Base-by-base conservation (phyloP, 2,329 filamentous ascomycete genomes). In the Monilinia vaccinii-corymbosi region DNA sequence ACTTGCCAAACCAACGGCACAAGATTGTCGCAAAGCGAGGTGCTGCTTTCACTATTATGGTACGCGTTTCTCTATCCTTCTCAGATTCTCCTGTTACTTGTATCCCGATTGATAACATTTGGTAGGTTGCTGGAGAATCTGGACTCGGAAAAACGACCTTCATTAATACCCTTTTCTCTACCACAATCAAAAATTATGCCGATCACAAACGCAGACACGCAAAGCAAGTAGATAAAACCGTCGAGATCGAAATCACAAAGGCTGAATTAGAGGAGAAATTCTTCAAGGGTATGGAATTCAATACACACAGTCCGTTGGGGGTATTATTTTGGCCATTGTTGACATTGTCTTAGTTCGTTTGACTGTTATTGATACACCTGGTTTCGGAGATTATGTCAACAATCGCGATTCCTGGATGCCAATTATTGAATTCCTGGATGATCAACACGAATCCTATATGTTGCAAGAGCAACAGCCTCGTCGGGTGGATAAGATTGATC, bases 401-500 rank as follows among this genome's bases (percentile, higher is more conserved):
- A 99, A 99, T 85, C 89, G 93, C 73, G 94, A 99, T 78, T 97
- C 94, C 65, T 99, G 94, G 94, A 95, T 96, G 84, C 94, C 94
- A 75, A 97, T 99, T 74, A 97, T 99, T 77, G 94, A 99, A 78
- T 99, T 99, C 81, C 83, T 99, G 72, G 94, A 99, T 78, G 94
- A 99, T 79, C 94, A 99, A 83, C 95, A 99, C 77, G 94, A 99
- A 82, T 99, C 94, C 42, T 99, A 99, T 79, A 99, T 99, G 94
- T 84, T 99, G 74, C 94, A 99, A 82, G 94, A 99, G 85, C 94
- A 99, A 79, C 94, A 99, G 79, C 94, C 95, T 70, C 91, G 91
- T 77, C 91, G 94, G 73, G 87, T 88, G 72, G 94, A 99, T 82
- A 99, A 97, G 85, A 99, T 99, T 72, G 94, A 99, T 75, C 89